A percentile compares a stretch with the other conserved stretches of the same genome.
phyloP scores from a whole-genome alignment of 208 protist genomes.

The Trypanosoma boissoni region DNA sequence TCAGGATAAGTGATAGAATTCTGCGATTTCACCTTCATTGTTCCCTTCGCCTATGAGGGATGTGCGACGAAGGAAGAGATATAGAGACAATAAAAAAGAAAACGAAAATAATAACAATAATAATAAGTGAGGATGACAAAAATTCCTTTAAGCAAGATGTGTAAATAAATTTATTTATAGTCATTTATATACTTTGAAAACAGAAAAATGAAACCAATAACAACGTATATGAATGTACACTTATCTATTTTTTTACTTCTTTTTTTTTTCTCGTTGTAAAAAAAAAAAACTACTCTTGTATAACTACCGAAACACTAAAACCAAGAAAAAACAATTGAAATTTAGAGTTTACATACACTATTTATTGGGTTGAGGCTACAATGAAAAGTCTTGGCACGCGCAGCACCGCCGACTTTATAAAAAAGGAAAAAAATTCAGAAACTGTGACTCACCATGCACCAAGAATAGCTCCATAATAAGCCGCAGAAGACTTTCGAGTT shows the following conservation, averaged over 20 bases:
- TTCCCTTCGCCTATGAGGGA: constrained; percentile 16
- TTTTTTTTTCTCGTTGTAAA: too few species aligned
- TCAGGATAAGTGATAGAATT: constrained; percentile 63
- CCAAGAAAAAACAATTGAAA: too few species aligned
- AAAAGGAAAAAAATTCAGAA: too few species aligned
- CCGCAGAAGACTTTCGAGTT: neutral
- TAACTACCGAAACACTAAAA: too few species aligned
- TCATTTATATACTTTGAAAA: neutral
- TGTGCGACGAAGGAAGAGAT: neutral
- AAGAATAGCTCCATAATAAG: too few species aligned
- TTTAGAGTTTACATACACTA: too few species aligned
- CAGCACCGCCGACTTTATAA: too few species aligned
- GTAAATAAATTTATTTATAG: neutral
- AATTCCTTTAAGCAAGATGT: neutral
- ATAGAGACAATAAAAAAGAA: constrained; percentile 14
- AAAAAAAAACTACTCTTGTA: too few species aligned
- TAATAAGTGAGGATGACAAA: constrained; percentile 9
- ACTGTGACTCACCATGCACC: too few species aligned
- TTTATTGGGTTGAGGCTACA: too few species aligned
- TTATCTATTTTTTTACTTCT: neutral
- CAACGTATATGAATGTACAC: neutral
- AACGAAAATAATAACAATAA: constrained; percentile 3
- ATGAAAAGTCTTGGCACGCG: too few species aligned
- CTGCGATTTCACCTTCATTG: constrained; percentile 74
- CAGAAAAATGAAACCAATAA: neutral